Evolutionary conservation across 2,329 filamentous ascomycete genomes (phyloP).

Genomic region (Aureobasidium sp.): DNA sequence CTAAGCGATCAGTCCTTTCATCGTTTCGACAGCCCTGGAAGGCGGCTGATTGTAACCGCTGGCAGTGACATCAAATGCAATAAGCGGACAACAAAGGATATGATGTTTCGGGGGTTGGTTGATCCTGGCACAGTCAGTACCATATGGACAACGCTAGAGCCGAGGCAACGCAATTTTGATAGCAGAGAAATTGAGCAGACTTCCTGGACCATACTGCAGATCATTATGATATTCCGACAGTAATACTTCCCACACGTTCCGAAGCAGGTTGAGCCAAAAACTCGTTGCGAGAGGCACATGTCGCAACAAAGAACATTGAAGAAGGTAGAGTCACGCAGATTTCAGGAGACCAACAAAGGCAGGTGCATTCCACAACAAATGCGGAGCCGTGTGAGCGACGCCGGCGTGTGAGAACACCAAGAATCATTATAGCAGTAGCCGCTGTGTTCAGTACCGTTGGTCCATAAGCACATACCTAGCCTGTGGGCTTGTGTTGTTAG

Average conservation of each 20-base stretch:
- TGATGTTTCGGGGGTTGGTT: neutral
- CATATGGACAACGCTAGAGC: neutral
- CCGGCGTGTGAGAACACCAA: neutral
- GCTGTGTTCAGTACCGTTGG: neutral
- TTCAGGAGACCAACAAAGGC: neutral
- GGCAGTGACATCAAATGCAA: neutral
- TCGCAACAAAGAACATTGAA: neutral
- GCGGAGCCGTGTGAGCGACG: neutral
- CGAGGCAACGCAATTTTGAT: too few species aligned
- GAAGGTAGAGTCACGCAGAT: neutral
- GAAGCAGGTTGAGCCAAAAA: too few species aligned
- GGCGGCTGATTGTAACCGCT: neutral
- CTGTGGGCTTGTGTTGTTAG: too few species aligned
- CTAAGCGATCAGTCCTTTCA: neutral
- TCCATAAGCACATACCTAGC: too few species aligned
- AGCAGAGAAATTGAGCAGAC: neutral
- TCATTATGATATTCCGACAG: neutral
- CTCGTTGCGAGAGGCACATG: neutral
- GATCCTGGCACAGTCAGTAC: neutral
- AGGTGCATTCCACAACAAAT: neutral
- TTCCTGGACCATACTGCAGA: neutral
- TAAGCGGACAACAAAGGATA: neutral
- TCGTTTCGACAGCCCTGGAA: neutral
- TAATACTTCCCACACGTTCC: neutral
- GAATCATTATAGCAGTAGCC: neutral